phyloP scores from a whole-genome alignment of 2,329 filamentous ascomycete species.

The Biscogniauxia mediterranea region DNA sequence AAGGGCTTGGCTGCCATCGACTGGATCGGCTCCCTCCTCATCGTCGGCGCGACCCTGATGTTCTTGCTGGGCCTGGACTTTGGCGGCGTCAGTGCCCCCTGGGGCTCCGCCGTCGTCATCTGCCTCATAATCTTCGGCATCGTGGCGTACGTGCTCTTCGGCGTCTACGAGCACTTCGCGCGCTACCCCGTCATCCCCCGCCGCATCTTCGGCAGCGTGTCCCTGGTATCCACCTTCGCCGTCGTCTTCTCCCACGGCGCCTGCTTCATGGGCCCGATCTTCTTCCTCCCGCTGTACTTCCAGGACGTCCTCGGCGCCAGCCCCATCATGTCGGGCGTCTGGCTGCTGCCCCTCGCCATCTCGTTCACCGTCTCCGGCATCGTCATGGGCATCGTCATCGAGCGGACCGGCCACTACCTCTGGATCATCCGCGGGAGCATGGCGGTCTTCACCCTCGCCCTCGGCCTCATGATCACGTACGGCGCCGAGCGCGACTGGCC shows the following conservation, averaged over 20 bases:
- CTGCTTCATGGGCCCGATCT: conserved; percentile 64
- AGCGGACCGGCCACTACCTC: conserved; percentile 46
- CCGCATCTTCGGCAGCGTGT: conserved; percentile 53
- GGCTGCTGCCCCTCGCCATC: conserved; percentile 58
- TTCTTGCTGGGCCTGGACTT: conserved; percentile 68
- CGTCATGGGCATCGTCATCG: conserved; percentile 20
- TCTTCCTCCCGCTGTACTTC: conserved; percentile 73
- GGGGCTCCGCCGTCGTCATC: conserved; percentile 60
- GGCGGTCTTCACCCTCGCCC: conserved; percentile 47
- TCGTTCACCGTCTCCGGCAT: conserved; percentile 31
- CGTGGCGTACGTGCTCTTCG: conserved; percentile 48
- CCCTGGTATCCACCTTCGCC: conserved; percentile 56
- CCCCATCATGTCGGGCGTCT: conserved; percentile 59
- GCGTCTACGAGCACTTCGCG: conserved; percentile 63
- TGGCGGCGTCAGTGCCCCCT: conserved; percentile 62
- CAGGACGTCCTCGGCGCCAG: conserved; percentile 64
- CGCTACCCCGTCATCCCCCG: conserved; percentile 68
- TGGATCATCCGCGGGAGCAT: conserved; percentile 44
- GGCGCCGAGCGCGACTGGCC: conserved; percentile 39
- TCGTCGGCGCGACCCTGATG: conserved; percentile 67
- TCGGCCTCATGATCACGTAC: conserved; percentile 45
- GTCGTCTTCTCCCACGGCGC: conserved; percentile 47
- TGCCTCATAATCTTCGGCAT: conserved; percentile 61
- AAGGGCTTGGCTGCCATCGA: conserved; percentile 61
- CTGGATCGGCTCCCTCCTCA: conserved; percentile 58